Percentiles rank a stretch among this genome's conserved stretches.
These are phyloP conservation scores for Flaveria floridana DNA, from an alignment of 140 eudicot species.

Conservation along the genomic window DNA sequence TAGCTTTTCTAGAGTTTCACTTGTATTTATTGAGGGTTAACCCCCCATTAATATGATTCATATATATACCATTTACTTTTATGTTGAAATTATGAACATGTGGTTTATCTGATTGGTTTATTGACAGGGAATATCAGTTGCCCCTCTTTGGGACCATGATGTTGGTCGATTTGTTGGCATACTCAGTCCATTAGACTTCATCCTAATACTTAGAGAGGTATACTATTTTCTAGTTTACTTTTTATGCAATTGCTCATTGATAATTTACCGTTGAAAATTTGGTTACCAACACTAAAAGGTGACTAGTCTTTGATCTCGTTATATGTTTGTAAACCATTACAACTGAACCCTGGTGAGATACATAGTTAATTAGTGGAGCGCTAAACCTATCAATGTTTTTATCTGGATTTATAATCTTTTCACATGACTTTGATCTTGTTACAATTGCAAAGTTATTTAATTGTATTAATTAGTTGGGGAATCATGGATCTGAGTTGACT, in stretches of 20 bases:
- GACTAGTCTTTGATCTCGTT: slow-evolving; percentile 6
- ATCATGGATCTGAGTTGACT: slow-evolving; percentile 75
- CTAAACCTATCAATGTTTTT: slow-evolving; percentile 4
- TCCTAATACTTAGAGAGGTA: slow-evolving; percentile 81
- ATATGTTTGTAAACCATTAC: neutral
- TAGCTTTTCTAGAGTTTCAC: no score
- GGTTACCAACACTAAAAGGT: neutral
- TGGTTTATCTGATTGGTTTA: slow-evolving; percentile 19
- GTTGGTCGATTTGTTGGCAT: slow-evolving; percentile 75
- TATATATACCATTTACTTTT: no score
- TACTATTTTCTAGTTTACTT: neutral
- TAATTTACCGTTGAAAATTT: slow-evolving; percentile 12
- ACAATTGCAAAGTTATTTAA: slow-evolving; percentile 22
- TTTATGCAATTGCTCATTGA: neutral
- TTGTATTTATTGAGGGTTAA: no score
- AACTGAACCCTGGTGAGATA: slow-evolving; percentile 16
- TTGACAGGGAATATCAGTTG: slow-evolving; percentile 71
- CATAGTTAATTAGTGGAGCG: slow-evolving; percentile 5
- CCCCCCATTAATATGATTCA: no score
- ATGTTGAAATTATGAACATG: neutral
- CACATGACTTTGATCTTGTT: slow-evolving; percentile 9
- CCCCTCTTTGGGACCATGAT: slow-evolving; percentile 75
- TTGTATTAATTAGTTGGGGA: slow-evolving; percentile 55
- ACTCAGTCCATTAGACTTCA: slow-evolving; percentile 76
- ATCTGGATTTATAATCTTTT: slow-evolving; percentile 21